phyloP scores from a whole-genome alignment of 1,139 yeast genomes.

The Protomyces lactucae-debilis region DNA sequence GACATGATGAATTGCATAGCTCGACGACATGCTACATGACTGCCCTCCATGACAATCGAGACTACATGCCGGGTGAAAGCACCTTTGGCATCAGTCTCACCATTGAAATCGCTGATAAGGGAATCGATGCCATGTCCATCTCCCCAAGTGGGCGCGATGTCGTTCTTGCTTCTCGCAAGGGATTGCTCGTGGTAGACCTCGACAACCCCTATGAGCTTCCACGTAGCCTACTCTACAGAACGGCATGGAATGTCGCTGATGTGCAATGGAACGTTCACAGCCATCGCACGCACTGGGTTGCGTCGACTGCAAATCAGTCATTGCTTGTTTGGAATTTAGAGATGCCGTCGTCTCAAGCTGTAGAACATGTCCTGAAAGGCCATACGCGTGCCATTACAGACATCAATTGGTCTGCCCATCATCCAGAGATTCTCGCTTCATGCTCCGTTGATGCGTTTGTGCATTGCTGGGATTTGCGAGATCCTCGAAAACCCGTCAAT shows the following conservation, averaged over 20 bases:
- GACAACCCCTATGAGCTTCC: constrained; percentile 96
- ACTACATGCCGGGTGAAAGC: constrained; percentile 10
- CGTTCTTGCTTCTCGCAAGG: constrained; percentile 83
- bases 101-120: constrained; percentile 79
- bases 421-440: constrained; percentile 87
- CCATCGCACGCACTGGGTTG: constrained; percentile 81
- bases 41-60: neutral
- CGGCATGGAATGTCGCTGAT: constrained; percentile 98
- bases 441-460: constrained; percentile 88
- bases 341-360: constrained; percentile 69
- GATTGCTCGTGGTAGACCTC: constrained; percentile 80
- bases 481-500: constrained; percentile 63
- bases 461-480: constrained; percentile 84
- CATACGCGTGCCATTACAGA: constrained; percentile 94
- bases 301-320: constrained; percentile 81
- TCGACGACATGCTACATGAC: neutral
- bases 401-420: constrained; percentile 80
- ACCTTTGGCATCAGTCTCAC: constrained; percentile 63
- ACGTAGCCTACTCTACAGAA: constrained; percentile 81
- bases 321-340: constrained; percentile 91
- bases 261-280: constrained; percentile 96
- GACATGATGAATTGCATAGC: too few relatives aligned
- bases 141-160: constrained; percentile 93
- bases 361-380: constrained; percentile 78
- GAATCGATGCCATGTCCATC: constrained; percentile 79